Evolutionary conservation across 495 filamentous ascomycete genomes (phyloP).

Genomic region (Aspergillus saccharolyticus): DNA sequence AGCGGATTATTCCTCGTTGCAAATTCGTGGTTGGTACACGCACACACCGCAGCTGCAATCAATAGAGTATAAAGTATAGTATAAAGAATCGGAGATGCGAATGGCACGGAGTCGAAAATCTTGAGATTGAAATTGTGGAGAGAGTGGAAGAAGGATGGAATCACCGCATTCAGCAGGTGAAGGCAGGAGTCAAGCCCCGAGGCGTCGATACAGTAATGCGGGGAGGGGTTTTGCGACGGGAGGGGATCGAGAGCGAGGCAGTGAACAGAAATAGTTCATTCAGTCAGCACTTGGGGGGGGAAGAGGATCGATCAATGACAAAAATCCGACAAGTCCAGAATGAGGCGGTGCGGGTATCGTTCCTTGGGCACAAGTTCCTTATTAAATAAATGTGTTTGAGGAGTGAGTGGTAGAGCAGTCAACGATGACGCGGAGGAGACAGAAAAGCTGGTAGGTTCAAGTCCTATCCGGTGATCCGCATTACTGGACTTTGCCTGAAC

Average conservation of each 20-base stretch:
- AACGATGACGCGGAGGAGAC: slow-evolving; percentile 22
- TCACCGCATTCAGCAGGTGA: slow-evolving; percentile 7
- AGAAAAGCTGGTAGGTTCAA: slow-evolving; percentile 6
- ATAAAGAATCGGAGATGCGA: not conserved
- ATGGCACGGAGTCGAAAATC: not conserved
- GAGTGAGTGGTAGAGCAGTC: not conserved
- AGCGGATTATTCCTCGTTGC: not conserved
- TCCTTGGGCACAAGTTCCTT: slow-evolving; percentile 14
- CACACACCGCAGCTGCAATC: not conserved
- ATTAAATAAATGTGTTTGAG: slow-evolving; percentile 1
- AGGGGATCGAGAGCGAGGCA: not conserved
- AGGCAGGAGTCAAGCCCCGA: slow-evolving; percentile 11
- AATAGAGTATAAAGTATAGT: slow-evolving; percentile 1
- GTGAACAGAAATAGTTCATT: not conserved
- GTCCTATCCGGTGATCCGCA: slow-evolving; percentile 16
- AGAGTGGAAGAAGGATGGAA: no score
- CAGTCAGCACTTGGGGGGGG: not conserved
- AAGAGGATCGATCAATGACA: slow-evolving; percentile 11
- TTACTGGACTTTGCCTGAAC: not conserved
- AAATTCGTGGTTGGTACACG: not conserved
- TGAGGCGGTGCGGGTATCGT: slow-evolving; percentile 20
- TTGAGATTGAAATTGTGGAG: no score
- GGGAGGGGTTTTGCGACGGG: slow-evolving; percentile 1
- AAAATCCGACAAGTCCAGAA: slow-evolving; percentile 9
- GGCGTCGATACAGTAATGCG: slow-evolving; percentile 13